phyloP scores from a whole-genome alignment of 2,329 filamentous ascomycete species.

The Xylaria sp. region DNA sequence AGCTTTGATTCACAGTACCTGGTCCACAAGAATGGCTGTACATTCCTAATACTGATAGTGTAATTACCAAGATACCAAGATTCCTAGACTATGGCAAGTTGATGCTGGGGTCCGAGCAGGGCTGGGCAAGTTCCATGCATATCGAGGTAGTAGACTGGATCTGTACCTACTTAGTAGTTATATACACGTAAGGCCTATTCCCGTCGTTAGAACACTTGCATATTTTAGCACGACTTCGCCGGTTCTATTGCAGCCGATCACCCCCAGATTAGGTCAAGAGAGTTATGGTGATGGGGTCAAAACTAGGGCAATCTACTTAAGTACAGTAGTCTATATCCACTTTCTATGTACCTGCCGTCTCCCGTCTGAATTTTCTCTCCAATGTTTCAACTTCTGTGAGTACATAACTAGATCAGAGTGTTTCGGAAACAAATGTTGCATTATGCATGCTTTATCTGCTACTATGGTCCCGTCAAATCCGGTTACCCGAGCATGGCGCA shows the following conservation, averaged over 20 bases:
- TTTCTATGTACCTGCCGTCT: background rate
- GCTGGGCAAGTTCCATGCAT: slow-evolving; percentile 12
- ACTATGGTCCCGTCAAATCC: background rate
- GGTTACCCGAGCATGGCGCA: background rate
- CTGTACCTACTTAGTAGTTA: background rate
- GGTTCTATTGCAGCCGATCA: slow-evolving; percentile 7
- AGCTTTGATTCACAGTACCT: slow-evolving; percentile 31
- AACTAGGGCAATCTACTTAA: slow-evolving; percentile 6
- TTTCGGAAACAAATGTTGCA: slow-evolving; percentile 2
- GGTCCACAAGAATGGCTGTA: background rate
- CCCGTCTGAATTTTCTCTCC: background rate
- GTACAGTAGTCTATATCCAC: background rate
- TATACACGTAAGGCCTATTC: background rate
- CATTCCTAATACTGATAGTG: slow-evolving; percentile 6
- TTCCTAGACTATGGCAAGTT: background rate
- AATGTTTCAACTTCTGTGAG: slow-evolving; percentile 3
- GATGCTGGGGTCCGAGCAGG: background rate
- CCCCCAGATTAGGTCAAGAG: slow-evolving; percentile 12
- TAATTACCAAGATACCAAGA: background rate
- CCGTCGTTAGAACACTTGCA: background rate
- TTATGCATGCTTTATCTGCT: slow-evolving; percentile 2
- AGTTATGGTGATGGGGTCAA: background rate
- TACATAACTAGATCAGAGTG: background rate
- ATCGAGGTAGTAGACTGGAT: background rate
- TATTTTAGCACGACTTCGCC: background rate